Evolutionary conservation across 2,329 filamentous ascomycete genomes (phyloP).

Genomic region (Fusarium equiseti): DNA sequence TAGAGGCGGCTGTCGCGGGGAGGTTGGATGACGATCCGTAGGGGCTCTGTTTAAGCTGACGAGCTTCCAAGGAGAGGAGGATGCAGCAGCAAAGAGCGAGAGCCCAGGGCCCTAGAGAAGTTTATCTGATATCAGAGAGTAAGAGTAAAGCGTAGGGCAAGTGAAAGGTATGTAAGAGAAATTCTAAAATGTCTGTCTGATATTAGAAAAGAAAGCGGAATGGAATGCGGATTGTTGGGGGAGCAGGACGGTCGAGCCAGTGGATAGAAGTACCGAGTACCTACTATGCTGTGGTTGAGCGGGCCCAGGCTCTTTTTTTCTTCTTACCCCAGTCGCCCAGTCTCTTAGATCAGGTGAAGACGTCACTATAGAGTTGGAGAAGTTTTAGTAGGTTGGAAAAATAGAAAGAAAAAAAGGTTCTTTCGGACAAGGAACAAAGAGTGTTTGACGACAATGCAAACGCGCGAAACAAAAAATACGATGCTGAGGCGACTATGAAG

Average conservation of each 20-base stretch:
- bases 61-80: constrained; percentile 7
- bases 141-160: constrained; percentile 2
- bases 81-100: constrained; percentile 13
- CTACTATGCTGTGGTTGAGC: constrained; percentile 30
- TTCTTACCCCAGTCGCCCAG: constrained; percentile 23
- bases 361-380: constrained; percentile 31
- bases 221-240: constrained; percentile 42
- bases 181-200: constrained; percentile 11
- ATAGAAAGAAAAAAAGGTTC: not conserved
- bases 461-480: not conserved
- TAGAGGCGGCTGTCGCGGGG: constrained; percentile 30
- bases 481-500: not conserved
- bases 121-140: constrained; percentile 17
- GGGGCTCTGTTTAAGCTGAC: constrained; percentile 10
- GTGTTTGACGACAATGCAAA: not conserved
- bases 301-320: constrained; percentile 20
- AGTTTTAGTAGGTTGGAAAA: not conserved
- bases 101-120: constrained; percentile 21
- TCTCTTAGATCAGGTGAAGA: constrained; percentile 33
- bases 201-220: constrained; percentile 24
- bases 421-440: not conserved
- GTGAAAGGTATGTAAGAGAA: constrained; percentile 24
- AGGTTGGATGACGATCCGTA: constrained; percentile 30
- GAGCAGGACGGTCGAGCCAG: constrained; percentile 21
- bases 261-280: constrained; percentile 34